phyloP scores from a whole-genome alignment of 495 filamentous ascomycete species.

The Aspergillus sclerotiicarbonarius region DNA sequence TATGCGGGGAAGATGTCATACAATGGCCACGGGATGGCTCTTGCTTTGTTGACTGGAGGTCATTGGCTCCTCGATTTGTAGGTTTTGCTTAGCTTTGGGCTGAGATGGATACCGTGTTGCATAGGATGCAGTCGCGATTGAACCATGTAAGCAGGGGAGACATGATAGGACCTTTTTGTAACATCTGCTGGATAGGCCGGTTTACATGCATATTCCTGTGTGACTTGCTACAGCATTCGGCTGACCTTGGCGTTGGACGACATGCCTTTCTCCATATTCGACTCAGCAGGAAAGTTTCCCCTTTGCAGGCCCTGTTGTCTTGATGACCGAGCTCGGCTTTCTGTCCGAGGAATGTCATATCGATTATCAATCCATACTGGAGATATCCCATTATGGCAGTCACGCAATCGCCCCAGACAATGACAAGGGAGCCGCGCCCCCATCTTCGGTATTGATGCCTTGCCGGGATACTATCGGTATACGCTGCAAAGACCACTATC shows the following conservation, averaged over 20 bases:
- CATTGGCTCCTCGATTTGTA: background rate
- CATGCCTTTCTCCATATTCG: too few relatives aligned
- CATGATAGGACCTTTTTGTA: background rate
- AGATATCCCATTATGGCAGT: background rate
- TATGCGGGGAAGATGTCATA: conserved; percentile 1
- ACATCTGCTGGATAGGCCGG: background rate
- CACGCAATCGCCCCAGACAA: background rate
- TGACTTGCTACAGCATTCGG: too few relatives aligned
- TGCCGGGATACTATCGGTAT: background rate
- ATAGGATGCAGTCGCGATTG: background rate
- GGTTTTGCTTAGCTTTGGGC: background rate
- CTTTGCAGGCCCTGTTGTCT: background rate
- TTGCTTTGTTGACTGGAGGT: background rate
- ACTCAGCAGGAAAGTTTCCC: too few relatives aligned
- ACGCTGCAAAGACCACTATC: background rate
- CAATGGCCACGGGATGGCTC: background rate
- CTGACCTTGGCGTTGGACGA: too few relatives aligned
- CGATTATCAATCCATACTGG: background rate
- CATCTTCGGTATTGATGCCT: background rate
- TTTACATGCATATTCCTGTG: background rate
- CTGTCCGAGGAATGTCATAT: background rate
- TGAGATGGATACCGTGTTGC: background rate
- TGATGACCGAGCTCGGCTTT: background rate
- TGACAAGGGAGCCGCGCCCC: background rate
- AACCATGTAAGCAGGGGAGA: background rate